Evolutionary conservation across 768 basidiomycete species (phyloP).

Genomic region (Pulveroboletus sp.): DNA sequence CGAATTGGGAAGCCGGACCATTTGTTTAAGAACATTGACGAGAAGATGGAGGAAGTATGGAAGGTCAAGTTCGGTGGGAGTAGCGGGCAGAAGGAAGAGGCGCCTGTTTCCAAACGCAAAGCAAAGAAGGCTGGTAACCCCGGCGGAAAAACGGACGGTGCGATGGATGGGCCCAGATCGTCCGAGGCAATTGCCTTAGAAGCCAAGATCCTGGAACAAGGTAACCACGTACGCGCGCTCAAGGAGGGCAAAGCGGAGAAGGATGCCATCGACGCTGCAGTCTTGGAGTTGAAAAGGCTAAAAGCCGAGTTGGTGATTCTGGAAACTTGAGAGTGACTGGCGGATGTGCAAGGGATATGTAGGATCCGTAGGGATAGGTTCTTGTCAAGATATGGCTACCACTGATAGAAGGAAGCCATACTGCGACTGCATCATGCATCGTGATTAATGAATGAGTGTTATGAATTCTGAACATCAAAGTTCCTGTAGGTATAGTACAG

Average conservation of each 20-base stretch:
- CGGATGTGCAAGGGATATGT: too few species aligned
- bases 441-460: too few species aligned
- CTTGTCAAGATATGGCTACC: too few species aligned
- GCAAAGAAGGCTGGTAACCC: constrained; percentile 51
- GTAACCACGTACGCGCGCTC: constrained; percentile 65
- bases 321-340: constrained; percentile 18
- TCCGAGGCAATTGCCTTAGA: constrained; percentile 73
- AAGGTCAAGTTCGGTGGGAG: constrained; percentile 75
- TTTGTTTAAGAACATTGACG: constrained; percentile 92
- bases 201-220: constrained; percentile 73
- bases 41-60: constrained; percentile 84
- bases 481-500: constrained; percentile 23
- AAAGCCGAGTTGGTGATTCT: constrained; percentile 50
- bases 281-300: constrained; percentile 62
- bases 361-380: too few species aligned
- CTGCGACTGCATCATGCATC: too few species aligned
- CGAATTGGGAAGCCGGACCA: constrained; percentile 82
- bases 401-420: too few species aligned
- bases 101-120: constrained; percentile 48
- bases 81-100: constrained; percentile 40
- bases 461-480: too few species aligned
- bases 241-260: constrained; percentile 55
- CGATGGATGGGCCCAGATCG: constrained; percentile 57
- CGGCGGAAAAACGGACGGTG: constrained; percentile 43
- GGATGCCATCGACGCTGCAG: constrained; percentile 41